Conservation (phyloP, 148 eudicot genomes). For the Camellia japonica region DNA sequence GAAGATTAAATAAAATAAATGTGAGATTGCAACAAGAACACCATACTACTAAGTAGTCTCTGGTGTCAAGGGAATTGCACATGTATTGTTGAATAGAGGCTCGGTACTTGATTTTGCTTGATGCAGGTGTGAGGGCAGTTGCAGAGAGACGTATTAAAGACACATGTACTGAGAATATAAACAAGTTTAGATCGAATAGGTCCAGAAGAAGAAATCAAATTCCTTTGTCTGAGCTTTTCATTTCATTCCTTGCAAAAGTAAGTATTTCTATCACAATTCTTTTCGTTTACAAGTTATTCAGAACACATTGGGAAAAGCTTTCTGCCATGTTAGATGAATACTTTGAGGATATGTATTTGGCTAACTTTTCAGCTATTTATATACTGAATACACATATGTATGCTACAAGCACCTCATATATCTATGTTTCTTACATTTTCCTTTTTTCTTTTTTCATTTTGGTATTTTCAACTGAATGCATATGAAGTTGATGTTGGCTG, state of each 20-base stretch:
- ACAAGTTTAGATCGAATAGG: conserved; percentile 41
- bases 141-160: conserved; percentile 71
- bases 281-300: background rate
- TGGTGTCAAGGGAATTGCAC: background rate
- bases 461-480: background rate
- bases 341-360: no score
- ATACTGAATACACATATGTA: background rate
- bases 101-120: conserved; percentile 8
- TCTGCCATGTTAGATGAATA: no score
- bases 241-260: conserved; percentile 77
- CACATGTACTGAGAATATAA: conserved; percentile 50
- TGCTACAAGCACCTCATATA: background rate
- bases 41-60: background rate
- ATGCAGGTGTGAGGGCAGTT: conserved; percentile 73
- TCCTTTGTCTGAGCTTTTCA: conserved; percentile 71
- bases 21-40: background rate
- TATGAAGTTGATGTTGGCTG: background rate
- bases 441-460: background rate
- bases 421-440: background rate
- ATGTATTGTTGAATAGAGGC: background rate
- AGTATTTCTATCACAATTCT: conserved; percentile 2
- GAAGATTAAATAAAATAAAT: background rate
- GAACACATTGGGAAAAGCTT: no score
- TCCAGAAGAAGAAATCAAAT: conserved; percentile 46
- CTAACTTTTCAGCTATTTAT: no score